Evolutionary conservation across 2,329 filamentous ascomycete species (phyloP).

Genomic region (Catunica adiposa): DNA sequence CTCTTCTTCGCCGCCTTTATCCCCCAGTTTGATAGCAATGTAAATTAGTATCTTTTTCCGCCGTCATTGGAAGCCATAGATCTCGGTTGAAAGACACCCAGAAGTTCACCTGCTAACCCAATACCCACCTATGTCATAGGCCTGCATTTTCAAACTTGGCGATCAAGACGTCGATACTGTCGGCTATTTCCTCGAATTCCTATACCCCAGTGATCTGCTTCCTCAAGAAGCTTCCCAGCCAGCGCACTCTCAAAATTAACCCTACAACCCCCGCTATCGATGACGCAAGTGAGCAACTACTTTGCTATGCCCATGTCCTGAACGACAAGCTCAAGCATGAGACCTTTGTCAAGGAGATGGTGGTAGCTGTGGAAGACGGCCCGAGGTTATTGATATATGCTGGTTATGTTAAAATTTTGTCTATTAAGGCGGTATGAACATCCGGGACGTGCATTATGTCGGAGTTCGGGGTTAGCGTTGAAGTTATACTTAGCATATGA

Average conservation of each 20-base stretch:
- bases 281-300: slow-evolving; percentile 63
- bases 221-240: slow-evolving; percentile 46
- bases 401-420: not conserved
- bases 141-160: slow-evolving; percentile 50
- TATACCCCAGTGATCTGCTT: slow-evolving; percentile 44
- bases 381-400: no score
- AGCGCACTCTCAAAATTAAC: slow-evolving; percentile 54
- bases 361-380: no score
- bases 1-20: slow-evolving; percentile 55
- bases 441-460: not conserved
- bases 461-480: no score
- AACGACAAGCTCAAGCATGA: slow-evolving; percentile 51
- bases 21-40: slow-evolving; percentile 42
- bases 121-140: slow-evolving; percentile 20
- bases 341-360: no score
- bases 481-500: no score
- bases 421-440: not conserved
- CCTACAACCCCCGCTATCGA: slow-evolving; percentile 49
- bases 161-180: slow-evolving; percentile 23
- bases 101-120: no score
- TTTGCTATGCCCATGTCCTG: slow-evolving; percentile 61
- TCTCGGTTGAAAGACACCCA: no score
- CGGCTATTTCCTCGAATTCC: slow-evolving; percentile 26
- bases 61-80: no score
- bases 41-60: slow-evolving; percentile 30